Conservation (phyloP, 345 rosid genomes). For the Cardamine occulta region DNA sequence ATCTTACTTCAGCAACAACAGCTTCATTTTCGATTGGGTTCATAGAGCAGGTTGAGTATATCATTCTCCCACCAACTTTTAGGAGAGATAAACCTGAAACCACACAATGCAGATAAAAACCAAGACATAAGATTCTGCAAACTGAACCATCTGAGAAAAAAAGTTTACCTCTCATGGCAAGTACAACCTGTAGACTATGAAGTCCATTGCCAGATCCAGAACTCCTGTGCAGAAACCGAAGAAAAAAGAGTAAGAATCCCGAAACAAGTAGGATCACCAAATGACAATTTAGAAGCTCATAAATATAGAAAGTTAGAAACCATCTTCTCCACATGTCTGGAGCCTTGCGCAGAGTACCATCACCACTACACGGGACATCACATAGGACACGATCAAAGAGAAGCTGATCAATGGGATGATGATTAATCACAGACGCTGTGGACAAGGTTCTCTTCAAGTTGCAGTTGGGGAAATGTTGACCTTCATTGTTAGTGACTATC, state of each 20-base stretch:
- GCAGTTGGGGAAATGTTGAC: conserved; percentile 93
- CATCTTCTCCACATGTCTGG: conserved; percentile 98
- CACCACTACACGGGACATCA: conserved; percentile 99
- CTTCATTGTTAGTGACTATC: conserved; percentile 94
- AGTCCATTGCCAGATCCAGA: conserved; percentile 89
- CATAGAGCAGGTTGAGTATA: conserved; percentile 98
- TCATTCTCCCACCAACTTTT: conserved; percentile 97
- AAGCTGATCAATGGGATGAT: conserved; percentile 55
- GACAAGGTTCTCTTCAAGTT: conserved; percentile 47
- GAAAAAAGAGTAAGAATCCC: conserved; percentile 24
- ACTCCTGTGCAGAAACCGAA: conserved; percentile 56
- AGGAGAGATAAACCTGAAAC: conserved; percentile 74
- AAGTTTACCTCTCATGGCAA: conserved; percentile 82
- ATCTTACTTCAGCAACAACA: conserved; percentile 87
- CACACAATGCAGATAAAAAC: not conserved
- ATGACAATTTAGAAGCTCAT: not conserved
- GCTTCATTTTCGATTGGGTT: conserved; percentile 98
- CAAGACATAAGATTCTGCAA: conserved; percentile 2
- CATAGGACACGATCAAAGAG: conserved; percentile 91
- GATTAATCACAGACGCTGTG: conserved; percentile 41
- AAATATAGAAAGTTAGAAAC: conserved; percentile 44
- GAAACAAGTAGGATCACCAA: conserved; percentile 4
- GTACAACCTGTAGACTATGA: conserved; percentile 82
- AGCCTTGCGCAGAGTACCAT: conserved; percentile 97
- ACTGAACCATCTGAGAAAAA: not conserved